Percentiles rank a stretch among this genome's conserved stretches.
Conservation (phyloP, 768 basidiomycete genomes). For the Macrolepiota dolichaula region DNA sequence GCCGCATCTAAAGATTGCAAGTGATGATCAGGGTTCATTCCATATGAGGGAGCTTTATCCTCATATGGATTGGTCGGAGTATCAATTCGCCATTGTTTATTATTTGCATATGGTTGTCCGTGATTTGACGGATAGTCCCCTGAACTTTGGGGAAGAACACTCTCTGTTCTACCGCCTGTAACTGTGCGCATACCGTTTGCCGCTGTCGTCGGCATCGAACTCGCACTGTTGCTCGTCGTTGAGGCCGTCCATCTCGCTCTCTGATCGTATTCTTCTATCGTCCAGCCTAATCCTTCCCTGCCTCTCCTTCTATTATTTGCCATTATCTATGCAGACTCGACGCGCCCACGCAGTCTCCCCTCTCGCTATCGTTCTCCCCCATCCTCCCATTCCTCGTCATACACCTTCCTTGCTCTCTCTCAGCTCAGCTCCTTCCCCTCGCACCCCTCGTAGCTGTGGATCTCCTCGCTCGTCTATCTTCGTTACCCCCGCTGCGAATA, state of each 20-base stretch:
- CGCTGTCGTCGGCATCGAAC: conserved; percentile 12
- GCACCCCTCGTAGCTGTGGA: conserved; percentile 56
- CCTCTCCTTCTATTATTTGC: conserved; percentile 27
- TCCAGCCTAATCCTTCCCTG: conserved; percentile 21
- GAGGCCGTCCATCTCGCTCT: conserved; percentile 11
- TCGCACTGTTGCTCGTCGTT: conserved; percentile 11
- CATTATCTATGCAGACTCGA: conserved; percentile 47
- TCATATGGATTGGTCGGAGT: conserved; percentile 3
- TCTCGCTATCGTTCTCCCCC: conserved; percentile 63
- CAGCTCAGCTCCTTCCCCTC: conserved; percentile 42
- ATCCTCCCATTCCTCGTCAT: conserved; percentile 49
- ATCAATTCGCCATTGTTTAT: conserved; percentile 11
- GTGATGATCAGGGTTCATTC: neutral
- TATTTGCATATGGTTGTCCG: neutral
- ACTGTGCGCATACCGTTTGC: conserved; percentile 6
- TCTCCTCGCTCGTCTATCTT: conserved; percentile 57
- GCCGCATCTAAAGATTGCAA: neutral
- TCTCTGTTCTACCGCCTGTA: neutral
- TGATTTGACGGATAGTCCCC: neutral
- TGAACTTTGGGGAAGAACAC: neutral
- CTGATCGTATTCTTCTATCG: conserved; percentile 8
- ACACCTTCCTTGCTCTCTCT: conserved; percentile 49
- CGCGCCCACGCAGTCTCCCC: conserved; percentile 46
- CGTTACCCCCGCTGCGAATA: conserved; percentile 43
- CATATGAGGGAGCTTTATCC: neutral